Conservation (phyloP, 1,284 basidiomycete species). For the Xerocomus nothofagi region DNA sequence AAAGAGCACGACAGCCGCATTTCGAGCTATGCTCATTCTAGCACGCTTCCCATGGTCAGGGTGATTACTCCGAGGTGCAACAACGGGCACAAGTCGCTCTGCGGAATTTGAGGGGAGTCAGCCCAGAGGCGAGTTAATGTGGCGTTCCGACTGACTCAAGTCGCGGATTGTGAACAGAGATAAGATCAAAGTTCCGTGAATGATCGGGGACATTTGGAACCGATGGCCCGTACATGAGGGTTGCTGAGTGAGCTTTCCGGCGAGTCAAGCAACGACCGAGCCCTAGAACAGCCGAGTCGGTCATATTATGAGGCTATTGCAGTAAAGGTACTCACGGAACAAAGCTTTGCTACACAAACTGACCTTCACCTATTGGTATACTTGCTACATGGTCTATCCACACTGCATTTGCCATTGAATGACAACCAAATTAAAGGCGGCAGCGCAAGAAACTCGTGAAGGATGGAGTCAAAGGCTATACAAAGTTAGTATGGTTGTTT, state of each 20-base stretch:
- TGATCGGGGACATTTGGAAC: conserved; percentile 13
- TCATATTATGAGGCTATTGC: conserved; percentile 1
- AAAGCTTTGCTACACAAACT: not conserved
- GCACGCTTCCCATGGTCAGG: conserved; percentile 22
- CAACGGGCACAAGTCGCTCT: conserved; percentile 3
- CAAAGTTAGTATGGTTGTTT: too few species aligned
- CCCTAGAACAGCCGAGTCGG: not conserved
- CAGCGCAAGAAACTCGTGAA: rapidly evolving
- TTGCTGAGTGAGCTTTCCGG: conserved; percentile 1
- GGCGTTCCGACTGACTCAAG: not conserved
- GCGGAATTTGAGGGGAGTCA: conserved; percentile 10
- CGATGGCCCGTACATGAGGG: conserved; percentile 5
- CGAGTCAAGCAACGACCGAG: conserved; percentile 1
- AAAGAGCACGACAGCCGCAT: not conserved
- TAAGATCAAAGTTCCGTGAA: conserved; percentile 1
- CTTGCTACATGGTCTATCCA: not conserved
- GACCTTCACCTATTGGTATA: not conserved
- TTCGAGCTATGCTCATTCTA: not conserved
- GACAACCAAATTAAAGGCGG: not conserved
- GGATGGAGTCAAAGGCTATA: too few species aligned
- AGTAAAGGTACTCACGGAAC: not conserved
- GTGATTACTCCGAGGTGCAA: conserved; percentile 1
- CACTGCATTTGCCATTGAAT: not conserved
- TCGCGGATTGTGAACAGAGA: not conserved
- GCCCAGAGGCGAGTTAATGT: not conserved